phyloP scores from a whole-genome alignment of 257 asterid species.

The Dorcoceras hygrometricum region DNA sequence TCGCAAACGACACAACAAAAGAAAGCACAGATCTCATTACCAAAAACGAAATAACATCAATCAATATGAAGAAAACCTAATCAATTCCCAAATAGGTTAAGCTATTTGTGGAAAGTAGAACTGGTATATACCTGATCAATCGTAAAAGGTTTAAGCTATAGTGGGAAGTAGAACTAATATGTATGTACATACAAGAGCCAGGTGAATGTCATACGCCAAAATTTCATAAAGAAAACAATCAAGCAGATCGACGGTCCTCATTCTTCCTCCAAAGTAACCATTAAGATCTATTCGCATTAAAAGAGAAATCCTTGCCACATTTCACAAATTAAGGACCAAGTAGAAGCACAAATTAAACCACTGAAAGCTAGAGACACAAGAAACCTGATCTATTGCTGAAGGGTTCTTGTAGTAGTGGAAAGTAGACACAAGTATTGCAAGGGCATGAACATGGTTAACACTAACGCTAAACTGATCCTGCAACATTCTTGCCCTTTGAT shows the following conservation, averaged over 20 bases:
- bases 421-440: constrained; percentile 87
- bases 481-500: constrained; percentile 91
- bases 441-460: constrained; percentile 94
- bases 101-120: no score
- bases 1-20: not conserved
- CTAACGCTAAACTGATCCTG: constrained; percentile 94
- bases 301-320: not conserved
- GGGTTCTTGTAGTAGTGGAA: constrained; percentile 82
- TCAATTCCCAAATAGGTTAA: no score
- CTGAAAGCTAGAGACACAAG: not conserved
- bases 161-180: not conserved
- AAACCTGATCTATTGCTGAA: constrained; percentile 92
- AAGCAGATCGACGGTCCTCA: not conserved
- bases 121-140: no score
- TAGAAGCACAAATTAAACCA: not conserved
- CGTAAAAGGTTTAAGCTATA: no score
- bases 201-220: not conserved
- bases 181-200: not conserved
- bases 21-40: not conserved
- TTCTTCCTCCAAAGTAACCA: not conserved
- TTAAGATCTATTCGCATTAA: not conserved
- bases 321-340: constrained; percentile 14
- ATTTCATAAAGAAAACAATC: not conserved
- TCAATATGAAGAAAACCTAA: not conserved
- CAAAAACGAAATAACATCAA: not conserved